Conservation (phyloP, 2,329 filamentous ascomycete species). For the Sporothrix schenckii region DNA sequence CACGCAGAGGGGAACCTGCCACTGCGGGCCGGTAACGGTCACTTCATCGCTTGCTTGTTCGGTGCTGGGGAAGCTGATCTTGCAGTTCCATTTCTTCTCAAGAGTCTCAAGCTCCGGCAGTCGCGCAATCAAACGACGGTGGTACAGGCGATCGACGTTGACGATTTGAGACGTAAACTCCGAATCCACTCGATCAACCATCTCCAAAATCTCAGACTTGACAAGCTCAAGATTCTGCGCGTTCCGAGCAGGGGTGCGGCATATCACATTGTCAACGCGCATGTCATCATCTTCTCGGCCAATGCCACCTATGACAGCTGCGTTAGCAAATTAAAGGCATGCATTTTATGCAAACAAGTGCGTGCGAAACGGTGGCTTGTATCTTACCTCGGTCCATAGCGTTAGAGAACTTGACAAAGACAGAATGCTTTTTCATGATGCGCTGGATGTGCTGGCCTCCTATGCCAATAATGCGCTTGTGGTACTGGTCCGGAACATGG, state of each 20-base stretch:
- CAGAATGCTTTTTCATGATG: slow-evolving; percentile 99
- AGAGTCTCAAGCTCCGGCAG: slow-evolving; percentile 89
- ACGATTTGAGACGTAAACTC: slow-evolving; percentile 95
- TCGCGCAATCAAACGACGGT: slow-evolving; percentile 87
- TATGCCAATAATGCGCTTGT: slow-evolving; percentile 98
- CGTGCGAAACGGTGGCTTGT: neutral
- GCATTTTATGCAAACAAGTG: no score
- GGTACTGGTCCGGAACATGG: slow-evolving; percentile 97
- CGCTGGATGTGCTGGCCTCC: slow-evolving; percentile 98
- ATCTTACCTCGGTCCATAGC: slow-evolving; percentile 85
- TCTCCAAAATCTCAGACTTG: slow-evolving; percentile 98
- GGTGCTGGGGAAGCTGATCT: slow-evolving; percentile 96
- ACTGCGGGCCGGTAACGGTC: slow-evolving; percentile 93
- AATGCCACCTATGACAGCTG: slow-evolving; percentile 59
- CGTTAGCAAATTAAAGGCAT: neutral
- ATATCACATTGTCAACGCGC: slow-evolving; percentile 98
- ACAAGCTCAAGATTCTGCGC: slow-evolving; percentile 95
- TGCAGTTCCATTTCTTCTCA: slow-evolving; percentile 99
- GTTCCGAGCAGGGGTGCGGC: slow-evolving; percentile 93
- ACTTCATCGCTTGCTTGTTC: slow-evolving; percentile 97
- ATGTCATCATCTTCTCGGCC: slow-evolving; percentile 97
- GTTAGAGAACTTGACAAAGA: slow-evolving; percentile 99
- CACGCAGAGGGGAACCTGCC: slow-evolving; percentile 95
- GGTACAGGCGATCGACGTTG: slow-evolving; percentile 90
- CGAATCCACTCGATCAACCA: slow-evolving; percentile 97